Percentiles rank a stretch among this genome's conserved stretches.
Evolutionary conservation across 352 stramenopile genomes (phyloP).

Genomic region (Pythium aristosporum): DNA sequence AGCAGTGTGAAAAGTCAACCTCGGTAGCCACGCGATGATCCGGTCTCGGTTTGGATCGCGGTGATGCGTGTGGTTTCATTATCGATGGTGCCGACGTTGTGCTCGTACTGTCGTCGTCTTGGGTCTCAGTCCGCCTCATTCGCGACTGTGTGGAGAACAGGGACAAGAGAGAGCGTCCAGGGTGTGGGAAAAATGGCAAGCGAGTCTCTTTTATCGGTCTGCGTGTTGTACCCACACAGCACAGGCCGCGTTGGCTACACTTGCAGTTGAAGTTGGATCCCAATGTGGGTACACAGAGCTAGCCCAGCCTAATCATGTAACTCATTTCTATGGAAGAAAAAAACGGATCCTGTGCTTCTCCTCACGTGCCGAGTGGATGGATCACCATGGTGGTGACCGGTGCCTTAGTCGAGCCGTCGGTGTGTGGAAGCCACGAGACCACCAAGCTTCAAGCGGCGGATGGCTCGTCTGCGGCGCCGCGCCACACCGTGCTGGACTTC

Average conservation of each 20-base stretch:
- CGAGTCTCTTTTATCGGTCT: too few relatives aligned
- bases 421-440: not conserved
- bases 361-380: not conserved
- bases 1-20: not conserved
- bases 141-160: too few relatives aligned
- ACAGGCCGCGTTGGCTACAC: too few relatives aligned
- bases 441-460: not conserved
- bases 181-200: too few relatives aligned
- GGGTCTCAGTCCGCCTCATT: too few relatives aligned
- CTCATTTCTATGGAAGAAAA: not conserved
- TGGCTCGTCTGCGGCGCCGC: not conserved
- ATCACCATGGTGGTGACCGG: not conserved
- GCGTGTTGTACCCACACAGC: too few relatives aligned
- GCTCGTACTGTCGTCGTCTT: too few relatives aligned
- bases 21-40: not conserved
- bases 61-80: too few relatives aligned
- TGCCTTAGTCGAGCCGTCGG: not conserved
- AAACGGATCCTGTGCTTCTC: not conserved
- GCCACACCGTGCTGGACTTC: constrained; percentile 49
- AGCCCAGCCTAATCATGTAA: not conserved
- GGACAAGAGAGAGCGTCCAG: too few relatives aligned
- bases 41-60: not conserved
- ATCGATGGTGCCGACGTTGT: too few relatives aligned
- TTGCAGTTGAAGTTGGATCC: too few relatives aligned
- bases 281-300: not conserved